Percentiles rank a stretch among this genome's conserved stretches.
These are phyloP conservation scores for Pseudofabraea citricarpa DNA, from an alignment of 2,329 filamentous ascomycete genomes.

Conservation along the genomic window DNA sequence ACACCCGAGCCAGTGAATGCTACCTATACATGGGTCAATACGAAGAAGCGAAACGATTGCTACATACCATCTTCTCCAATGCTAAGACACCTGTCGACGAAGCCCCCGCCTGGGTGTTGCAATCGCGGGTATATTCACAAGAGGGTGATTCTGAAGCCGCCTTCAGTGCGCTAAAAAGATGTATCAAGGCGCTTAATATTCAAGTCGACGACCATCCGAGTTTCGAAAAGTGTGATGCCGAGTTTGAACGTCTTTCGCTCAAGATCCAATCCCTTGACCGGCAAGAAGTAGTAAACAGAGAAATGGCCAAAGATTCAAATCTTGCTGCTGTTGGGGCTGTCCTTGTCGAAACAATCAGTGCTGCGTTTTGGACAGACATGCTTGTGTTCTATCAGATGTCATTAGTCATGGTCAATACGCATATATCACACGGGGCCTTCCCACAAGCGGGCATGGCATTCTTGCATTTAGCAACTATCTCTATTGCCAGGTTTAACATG, in stretches of 20 bases:
- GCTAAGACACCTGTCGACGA: conserved; percentile 73
- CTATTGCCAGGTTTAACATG: conserved; percentile 66
- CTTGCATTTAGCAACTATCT: conserved; percentile 62
- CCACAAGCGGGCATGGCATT: conserved; percentile 67
- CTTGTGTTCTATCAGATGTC: conserved; percentile 69
- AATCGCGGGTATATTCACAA: conserved; percentile 73
- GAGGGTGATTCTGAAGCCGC: conserved; percentile 67
- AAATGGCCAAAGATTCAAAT: conserved; percentile 42
- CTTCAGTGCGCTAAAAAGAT: conserved; percentile 65
- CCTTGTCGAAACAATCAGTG: conserved; percentile 62
- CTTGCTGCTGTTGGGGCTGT: conserved; percentile 64
- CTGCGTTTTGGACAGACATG: conserved; percentile 69
- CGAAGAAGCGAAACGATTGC: conserved; percentile 60
- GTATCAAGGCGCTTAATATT: conserved; percentile 65
- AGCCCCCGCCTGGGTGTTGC: conserved; percentile 77
- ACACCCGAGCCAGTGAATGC: conserved; percentile 77
- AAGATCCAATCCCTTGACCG: conserved; percentile 55
- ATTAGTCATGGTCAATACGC: conserved; percentile 61
- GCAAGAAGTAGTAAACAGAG: conserved; percentile 38
- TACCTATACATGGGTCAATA: conserved; percentile 74
- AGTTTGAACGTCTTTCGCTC: conserved; percentile 61
- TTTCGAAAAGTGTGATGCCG: conserved; percentile 72
- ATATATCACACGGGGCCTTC: conserved; percentile 59
- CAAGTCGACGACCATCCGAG: conserved; percentile 60
- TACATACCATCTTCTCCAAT: conserved; percentile 64